These are phyloP conservation scores for Rhodotorula sp. DNA, from an alignment of 1,284 basidiomycete genomes.

Conservation along the genomic window DNA sequence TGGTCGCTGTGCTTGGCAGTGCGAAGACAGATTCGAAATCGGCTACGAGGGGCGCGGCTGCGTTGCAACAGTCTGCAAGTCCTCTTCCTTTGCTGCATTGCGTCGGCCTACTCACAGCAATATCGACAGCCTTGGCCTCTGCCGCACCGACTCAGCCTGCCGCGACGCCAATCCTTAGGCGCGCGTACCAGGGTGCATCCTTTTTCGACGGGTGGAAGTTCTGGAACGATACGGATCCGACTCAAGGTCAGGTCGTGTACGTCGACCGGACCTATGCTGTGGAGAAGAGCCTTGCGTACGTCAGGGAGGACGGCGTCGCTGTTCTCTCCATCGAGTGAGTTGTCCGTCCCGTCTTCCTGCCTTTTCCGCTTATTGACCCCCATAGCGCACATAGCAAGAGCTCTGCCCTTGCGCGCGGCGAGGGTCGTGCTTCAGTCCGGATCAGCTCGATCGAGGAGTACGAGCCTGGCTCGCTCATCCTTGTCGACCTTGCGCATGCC, in stretches of 20 bases:
- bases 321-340: neutral
- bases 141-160: conserved; percentile 8
- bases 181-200: conserved; percentile 10
- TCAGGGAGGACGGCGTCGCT: neutral
- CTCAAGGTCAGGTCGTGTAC: conserved; percentile 15
- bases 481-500: conserved; percentile 5
- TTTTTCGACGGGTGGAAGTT: conserved; percentile 28
- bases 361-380: no score
- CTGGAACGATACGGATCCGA: conserved; percentile 16
- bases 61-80: neutral
- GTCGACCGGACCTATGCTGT: neutral
- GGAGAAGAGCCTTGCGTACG: neutral
- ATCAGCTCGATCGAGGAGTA: neutral
- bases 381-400: no score
- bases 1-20: neutral
- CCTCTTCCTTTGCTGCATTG: neutral
- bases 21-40: neutral
- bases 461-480: conserved; percentile 9
- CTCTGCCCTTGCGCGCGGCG: neutral
- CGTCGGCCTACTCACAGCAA: no score
- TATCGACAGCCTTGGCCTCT: neutral
- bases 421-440: neutral
- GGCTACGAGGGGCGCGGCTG: neutral
- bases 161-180: conserved; percentile 9
- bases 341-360: no score